Evolutionary conservation across 2,329 filamentous ascomycete species (phyloP).

Genomic region (Colletotrichum simmondsii): DNA sequence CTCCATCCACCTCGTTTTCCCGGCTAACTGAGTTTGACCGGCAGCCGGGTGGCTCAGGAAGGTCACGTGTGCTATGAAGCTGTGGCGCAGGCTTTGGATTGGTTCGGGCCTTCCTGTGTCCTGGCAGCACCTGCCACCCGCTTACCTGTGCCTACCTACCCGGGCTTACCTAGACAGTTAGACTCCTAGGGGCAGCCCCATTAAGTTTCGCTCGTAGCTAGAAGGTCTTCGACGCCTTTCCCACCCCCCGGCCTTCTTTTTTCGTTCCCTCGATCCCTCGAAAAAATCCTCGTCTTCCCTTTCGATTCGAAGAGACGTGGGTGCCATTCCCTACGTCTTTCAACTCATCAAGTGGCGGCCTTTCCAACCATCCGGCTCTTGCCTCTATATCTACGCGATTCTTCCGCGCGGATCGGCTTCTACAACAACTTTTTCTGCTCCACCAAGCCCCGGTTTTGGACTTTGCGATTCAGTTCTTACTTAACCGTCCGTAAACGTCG

Average conservation of each 20-base stretch:
- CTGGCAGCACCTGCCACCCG: neutral
- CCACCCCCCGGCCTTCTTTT: slow-evolving; percentile 12
- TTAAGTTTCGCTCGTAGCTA: slow-evolving; percentile 24
- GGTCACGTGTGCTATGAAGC: neutral
- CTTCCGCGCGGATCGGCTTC: slow-evolving; percentile 30
- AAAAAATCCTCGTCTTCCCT: slow-evolving; percentile 10
- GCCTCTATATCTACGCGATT: slow-evolving; percentile 33
- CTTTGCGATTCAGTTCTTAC: slow-evolving; percentile 34
- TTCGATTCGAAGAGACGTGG: slow-evolving; percentile 28
- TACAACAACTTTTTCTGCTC: slow-evolving; percentile 35
- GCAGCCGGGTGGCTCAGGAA: slow-evolving; percentile 9
- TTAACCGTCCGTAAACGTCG: slow-evolving; percentile 30
- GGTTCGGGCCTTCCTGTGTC: neutral
- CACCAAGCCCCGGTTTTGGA: slow-evolving; percentile 33
- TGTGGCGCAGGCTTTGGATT: slow-evolving; percentile 1
- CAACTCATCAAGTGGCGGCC: slow-evolving; percentile 19
- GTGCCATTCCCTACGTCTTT: slow-evolving; percentile 20
- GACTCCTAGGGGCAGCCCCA: slow-evolving; percentile 13
- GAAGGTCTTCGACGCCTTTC: slow-evolving; percentile 23
- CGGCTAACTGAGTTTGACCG: slow-evolving; percentile 48
- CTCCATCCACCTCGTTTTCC: slow-evolving; percentile 43
- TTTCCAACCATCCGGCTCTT: slow-evolving; percentile 26
- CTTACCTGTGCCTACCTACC: neutral
- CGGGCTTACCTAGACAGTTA: neutral
- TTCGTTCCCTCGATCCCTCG: slow-evolving; percentile 32